These are phyloP conservation scores for Digitaria exilis DNA, from an alignment of 202 grass and related monocot genomes.

Conservation along the genomic window DNA sequence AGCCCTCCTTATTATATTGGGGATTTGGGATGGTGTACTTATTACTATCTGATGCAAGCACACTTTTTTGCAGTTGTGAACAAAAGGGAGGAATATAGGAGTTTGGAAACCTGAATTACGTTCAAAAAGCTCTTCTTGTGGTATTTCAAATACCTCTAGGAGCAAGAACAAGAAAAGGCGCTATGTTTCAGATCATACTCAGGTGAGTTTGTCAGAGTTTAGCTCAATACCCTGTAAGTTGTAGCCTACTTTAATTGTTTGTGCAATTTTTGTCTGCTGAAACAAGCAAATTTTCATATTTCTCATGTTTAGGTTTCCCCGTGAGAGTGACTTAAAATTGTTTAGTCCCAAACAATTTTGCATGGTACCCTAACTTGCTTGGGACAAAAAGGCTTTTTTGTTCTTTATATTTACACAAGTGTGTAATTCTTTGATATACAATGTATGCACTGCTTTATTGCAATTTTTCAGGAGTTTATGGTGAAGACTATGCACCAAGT, in stretches of 20 bases:
- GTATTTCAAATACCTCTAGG: background rate
- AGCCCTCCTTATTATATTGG: no score
- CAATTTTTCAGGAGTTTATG: constrained; percentile 65
- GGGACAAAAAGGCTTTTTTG: background rate
- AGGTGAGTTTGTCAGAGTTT: constrained; percentile 38
- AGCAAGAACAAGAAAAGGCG: constrained; percentile 34
- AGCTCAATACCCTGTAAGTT: background rate
- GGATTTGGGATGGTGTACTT: background rate
- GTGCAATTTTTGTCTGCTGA: background rate
- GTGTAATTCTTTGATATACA: background rate
- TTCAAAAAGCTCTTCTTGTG: background rate
- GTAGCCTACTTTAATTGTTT: background rate
- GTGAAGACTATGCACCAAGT: constrained; percentile 55
- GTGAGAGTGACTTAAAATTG: background rate
- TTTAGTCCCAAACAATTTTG: background rate
- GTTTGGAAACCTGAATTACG: constrained; percentile 49
- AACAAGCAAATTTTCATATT: background rate
- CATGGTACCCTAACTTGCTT: background rate
- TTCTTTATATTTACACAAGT: no score
- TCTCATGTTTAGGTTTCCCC: background rate
- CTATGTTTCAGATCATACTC: constrained; percentile 79
- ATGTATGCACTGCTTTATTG: constrained; percentile 15
- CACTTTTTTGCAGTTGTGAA: constrained; percentile 49
- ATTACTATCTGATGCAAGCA: constrained; percentile 9
- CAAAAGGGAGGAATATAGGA: constrained; percentile 48